A percentile compares a stretch with the other conserved stretches of the same genome.
Conservation (phyloP, 2,329 filamentous ascomycete genomes). For the Emergomyces orientalis region DNA sequence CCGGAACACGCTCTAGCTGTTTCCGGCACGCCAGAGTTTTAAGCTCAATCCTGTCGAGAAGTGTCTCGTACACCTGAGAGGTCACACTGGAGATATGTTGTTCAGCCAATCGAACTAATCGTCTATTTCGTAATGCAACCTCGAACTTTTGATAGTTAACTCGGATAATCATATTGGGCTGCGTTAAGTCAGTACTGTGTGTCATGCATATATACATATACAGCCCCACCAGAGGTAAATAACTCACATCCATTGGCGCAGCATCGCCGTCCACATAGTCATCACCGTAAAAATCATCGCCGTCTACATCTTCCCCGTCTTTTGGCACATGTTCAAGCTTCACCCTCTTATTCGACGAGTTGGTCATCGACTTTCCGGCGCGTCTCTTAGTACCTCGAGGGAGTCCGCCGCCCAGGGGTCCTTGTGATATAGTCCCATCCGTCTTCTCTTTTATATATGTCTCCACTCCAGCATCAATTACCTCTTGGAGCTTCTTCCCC, state of each 20-base stretch:
- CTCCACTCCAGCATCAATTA: slow-evolving; percentile 23
- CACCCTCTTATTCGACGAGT: slow-evolving; percentile 13
- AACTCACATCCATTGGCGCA: slow-evolving; percentile 32
- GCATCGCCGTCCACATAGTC: slow-evolving; percentile 28
- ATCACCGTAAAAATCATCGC: slow-evolving; percentile 23
- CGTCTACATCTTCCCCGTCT: slow-evolving; percentile 23
- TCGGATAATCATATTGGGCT: slow-evolving; percentile 65
- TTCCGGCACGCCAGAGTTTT: slow-evolving; percentile 58
- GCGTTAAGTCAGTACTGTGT: slow-evolving; percentile 4
- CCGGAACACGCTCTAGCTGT: slow-evolving; percentile 28
- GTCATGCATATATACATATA: background rate
- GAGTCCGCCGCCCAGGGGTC: slow-evolving; percentile 25
- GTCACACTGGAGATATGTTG: slow-evolving; percentile 64
- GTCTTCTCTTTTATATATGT: slow-evolving; percentile 27
- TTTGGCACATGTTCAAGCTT: slow-evolving; percentile 10
- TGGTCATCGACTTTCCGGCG: slow-evolving; percentile 17
- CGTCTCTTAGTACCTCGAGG: slow-evolving; percentile 30
- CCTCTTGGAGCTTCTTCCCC: slow-evolving; percentile 31
- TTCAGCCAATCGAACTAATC: slow-evolving; percentile 62
- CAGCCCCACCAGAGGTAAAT: background rate
- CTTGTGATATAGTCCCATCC: slow-evolving; percentile 28
- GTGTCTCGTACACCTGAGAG: slow-evolving; percentile 64
- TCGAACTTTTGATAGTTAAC: slow-evolving; percentile 79
- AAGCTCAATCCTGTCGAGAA: slow-evolving; percentile 62
- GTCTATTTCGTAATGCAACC: slow-evolving; percentile 70